phyloP scores from a whole-genome alignment of 148 eudicot species.

The Heliosperma pusillum region DNA sequence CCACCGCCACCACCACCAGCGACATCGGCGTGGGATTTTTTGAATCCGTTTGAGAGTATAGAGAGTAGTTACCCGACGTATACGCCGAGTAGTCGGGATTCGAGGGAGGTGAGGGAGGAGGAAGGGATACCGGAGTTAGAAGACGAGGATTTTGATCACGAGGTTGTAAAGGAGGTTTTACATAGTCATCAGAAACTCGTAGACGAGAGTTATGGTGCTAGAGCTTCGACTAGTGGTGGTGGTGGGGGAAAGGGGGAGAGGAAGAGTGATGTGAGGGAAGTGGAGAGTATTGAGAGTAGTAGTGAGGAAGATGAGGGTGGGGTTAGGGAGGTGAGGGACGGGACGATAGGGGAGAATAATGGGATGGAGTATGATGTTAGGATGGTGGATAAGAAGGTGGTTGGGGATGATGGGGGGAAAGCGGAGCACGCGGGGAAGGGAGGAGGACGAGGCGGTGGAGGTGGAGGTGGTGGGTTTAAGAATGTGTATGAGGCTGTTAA shows the following conservation, averaged over 20 bases:
- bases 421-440: conserved; percentile 30
- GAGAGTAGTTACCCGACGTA: conserved; percentile 58
- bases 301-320: conserved; percentile 24
- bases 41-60: conserved; percentile 70
- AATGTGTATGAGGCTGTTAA: conserved; percentile 60
- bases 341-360: conserved; percentile 32
- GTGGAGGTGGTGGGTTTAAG: conserved; percentile 27
- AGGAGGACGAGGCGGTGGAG: conserved; percentile 31
- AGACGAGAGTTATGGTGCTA: conserved; percentile 26
- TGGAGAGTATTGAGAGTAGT: conserved; percentile 27
- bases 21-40: conserved; percentile 72
- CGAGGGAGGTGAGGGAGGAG: conserved; percentile 83
- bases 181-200: conserved; percentile 54
- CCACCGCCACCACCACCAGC: conserved; percentile 82
- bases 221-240: background rate
- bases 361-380: conserved; percentile 79
- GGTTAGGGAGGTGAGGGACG: conserved; percentile 32
- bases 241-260: conserved; percentile 23
- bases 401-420: conserved; percentile 36
- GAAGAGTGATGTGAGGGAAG: conserved; percentile 29
- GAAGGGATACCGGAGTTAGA: conserved; percentile 98
- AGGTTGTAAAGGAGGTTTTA: conserved; percentile 84
- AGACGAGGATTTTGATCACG: conserved; percentile 69
- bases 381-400: conserved; percentile 91
- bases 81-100: conserved; percentile 57